Conservation (phyloP, 1,284 basidiomycete genomes). For the Cystobasidium pallidum region DNA sequence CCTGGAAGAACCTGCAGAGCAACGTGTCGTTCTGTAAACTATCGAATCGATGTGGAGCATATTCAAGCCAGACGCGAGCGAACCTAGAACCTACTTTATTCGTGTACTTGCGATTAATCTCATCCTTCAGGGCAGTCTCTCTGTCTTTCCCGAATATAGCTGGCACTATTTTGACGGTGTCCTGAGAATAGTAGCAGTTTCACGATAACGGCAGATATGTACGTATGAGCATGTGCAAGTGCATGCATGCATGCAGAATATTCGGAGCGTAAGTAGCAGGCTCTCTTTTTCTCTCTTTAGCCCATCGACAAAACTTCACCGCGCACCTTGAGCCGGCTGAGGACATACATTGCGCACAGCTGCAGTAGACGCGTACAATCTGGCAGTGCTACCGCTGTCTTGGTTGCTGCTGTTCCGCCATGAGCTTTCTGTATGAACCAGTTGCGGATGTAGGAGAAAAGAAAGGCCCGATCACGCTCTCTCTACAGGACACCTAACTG, state of each 20-base stretch:
- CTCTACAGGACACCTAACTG: neutral
- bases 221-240: no score
- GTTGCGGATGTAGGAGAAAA: neutral
- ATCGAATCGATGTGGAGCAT: no score
- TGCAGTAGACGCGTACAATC: neutral
- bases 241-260: no score
- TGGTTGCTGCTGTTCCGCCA: neutral
- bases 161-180: conserved; percentile 78
- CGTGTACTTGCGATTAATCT: conserved; percentile 90
- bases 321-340: conserved; percentile 21
- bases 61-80: no score
- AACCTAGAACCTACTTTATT: conserved; percentile 66
- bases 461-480: neutral
- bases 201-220: no score
- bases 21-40: neutral
- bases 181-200: conserved; percentile 57
- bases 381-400: conserved; percentile 11
- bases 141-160: conserved; percentile 71
- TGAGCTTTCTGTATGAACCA: neutral
- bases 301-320: neutral
- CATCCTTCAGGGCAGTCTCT: conserved; percentile 72
- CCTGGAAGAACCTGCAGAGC: conserved; percentile 72
- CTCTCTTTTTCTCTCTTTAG: no score
- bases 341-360: conserved; percentile 12
- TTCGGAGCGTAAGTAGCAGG: no score